phyloP scores from a whole-genome alignment of 2,329 filamentous ascomycete genomes.

The Botryotinia calthae region DNA sequence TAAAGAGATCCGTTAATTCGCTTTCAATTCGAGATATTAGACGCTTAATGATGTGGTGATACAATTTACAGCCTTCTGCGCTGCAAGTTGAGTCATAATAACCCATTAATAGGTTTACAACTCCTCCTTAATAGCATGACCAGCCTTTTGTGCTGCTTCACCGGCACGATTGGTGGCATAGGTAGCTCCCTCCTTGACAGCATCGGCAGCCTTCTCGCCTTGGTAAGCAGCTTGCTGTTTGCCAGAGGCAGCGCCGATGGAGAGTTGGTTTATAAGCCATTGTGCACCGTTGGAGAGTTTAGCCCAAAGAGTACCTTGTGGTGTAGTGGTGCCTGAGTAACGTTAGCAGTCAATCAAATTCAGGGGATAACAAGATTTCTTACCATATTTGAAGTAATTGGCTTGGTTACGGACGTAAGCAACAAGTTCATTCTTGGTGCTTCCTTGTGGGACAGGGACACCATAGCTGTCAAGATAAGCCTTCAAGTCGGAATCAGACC shows the following conservation, averaged over 20 bases:
- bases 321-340: slow-evolving; percentile 51
- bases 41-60: slow-evolving; percentile 17
- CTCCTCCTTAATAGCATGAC: slow-evolving; percentile 39
- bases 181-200: slow-evolving; percentile 38
- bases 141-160: slow-evolving; percentile 40
- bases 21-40: slow-evolving; percentile 10
- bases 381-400: slow-evolving; percentile 73
- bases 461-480: slow-evolving; percentile 78
- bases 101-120: slow-evolving; percentile 30
- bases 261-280: slow-evolving; percentile 50
- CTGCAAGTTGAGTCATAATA: neutral
- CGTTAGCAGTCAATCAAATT: neutral
- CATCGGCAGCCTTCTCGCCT: slow-evolving; percentile 48
- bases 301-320: slow-evolving; percentile 63
- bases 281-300: slow-evolving; percentile 51
- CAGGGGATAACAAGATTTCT: neutral
- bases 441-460: slow-evolving; percentile 43
- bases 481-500: slow-evolving; percentile 66
- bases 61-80: slow-evolving; percentile 8
- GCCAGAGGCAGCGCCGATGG: slow-evolving; percentile 47
- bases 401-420: slow-evolving; percentile 70
- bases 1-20: slow-evolving; percentile 4
- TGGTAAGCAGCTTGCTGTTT: slow-evolving; percentile 42
- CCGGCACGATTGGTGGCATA: slow-evolving; percentile 39
- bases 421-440: slow-evolving; percentile 60